Conservation (phyloP, 2,329 filamentous ascomycete genomes). For the Fusarium transvaalense region DNA sequence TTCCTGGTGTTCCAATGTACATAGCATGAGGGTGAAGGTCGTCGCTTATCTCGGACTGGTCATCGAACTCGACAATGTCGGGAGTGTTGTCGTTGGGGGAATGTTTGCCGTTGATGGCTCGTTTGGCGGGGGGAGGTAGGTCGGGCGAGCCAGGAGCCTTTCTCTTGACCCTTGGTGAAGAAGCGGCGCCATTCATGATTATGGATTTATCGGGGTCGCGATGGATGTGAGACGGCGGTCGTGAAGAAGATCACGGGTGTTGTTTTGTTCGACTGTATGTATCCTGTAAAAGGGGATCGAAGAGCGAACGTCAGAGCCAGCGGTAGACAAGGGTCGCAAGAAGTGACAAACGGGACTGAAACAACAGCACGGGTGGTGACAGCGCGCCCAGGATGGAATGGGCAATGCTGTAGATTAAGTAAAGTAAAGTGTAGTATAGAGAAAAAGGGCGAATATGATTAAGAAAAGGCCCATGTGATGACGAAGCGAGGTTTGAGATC, state of each 20-base stretch:
- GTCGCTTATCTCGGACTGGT: constrained; percentile 59
- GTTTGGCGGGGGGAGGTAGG: constrained; percentile 53
- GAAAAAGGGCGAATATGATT: constrained; percentile 8
- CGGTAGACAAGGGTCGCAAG: constrained; percentile 35
- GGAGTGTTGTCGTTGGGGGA: constrained; percentile 64
- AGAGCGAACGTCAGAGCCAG: constrained; percentile 28
- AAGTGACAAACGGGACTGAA: constrained; percentile 25
- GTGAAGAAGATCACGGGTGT: constrained; percentile 22
- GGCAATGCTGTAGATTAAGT: constrained; percentile 29
- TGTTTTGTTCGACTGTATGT: constrained; percentile 11
- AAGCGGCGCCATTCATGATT: constrained; percentile 60
- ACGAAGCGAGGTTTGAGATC: constrained; percentile 35
- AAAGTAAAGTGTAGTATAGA: constrained; percentile 12
- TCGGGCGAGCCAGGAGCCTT: constrained; percentile 62
- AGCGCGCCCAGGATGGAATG: constrained; percentile 45
- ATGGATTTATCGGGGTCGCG: constrained; percentile 14
- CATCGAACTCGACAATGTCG: constrained; percentile 57
- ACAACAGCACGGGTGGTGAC: constrained; percentile 39
- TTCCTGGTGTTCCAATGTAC: constrained; percentile 56
- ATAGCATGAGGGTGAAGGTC: constrained; percentile 54
- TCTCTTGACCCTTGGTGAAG: constrained; percentile 63
- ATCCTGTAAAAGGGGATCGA: constrained; percentile 26
- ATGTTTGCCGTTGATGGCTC: constrained; percentile 61
- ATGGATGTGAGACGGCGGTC: constrained; percentile 6
- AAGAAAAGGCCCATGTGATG: constrained; percentile 52